Percentiles rank a stretch among this genome's conserved stretches.
phyloP scores from a whole-genome alignment of 192 early-diverging fungal species.

The Dimargaris cristalligena region DNA sequence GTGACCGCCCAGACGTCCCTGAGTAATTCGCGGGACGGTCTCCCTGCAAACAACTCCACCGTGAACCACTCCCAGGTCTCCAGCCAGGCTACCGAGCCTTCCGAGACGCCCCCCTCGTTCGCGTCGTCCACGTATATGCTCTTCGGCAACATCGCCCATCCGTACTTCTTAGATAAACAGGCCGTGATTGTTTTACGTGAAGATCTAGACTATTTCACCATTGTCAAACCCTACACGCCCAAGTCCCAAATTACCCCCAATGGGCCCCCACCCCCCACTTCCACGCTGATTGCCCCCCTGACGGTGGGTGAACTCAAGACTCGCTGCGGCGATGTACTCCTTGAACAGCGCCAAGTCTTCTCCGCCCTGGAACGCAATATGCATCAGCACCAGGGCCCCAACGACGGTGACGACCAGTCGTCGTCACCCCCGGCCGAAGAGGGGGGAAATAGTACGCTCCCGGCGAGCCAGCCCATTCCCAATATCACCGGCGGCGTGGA shows the following conservation, averaged over 20 bases:
- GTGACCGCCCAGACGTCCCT: constrained; percentile 10
- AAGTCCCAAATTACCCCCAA: neutral
- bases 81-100: constrained; percentile 12
- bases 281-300: constrained; percentile 18
- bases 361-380: constrained; percentile 56
- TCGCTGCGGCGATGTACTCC: constrained; percentile 39
- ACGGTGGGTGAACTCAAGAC: constrained; percentile 37
- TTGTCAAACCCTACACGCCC: constrained; percentile 14
- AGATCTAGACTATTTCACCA: constrained; percentile 62
- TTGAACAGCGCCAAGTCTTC: constrained; percentile 53
- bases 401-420: constrained; percentile 18
- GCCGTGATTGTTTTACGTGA: constrained; percentile 61
- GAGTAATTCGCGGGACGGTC: neutral
- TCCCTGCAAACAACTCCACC: neutral
- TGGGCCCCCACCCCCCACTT: neutral
- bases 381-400: constrained; percentile 29
- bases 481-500: constrained; percentile 30
- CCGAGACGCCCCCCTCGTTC: constrained; percentile 7
- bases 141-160: constrained; percentile 11
- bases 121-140: constrained; percentile 10
- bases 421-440: neutral
- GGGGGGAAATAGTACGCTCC: too few species aligned
- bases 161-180: constrained; percentile 32
- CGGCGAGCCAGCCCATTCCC: constrained; percentile 12
- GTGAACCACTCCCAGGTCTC: constrained; percentile 1